Evolutionary conservation across 192 early-diverging fungal species (phyloP).

Genomic region (Coemansia pectinata): DNA sequence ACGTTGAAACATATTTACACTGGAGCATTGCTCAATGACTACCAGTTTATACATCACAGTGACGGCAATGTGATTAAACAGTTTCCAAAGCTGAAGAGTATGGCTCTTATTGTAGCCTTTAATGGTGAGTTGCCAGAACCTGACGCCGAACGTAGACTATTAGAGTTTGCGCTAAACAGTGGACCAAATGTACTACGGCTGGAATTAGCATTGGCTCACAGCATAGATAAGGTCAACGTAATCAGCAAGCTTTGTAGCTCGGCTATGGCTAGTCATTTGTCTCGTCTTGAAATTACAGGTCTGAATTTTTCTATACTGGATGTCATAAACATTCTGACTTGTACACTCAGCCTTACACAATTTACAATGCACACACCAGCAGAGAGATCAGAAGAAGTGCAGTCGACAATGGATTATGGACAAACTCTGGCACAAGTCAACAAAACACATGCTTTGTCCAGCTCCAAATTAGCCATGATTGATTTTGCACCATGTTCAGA

Average conservation of each 20-base stretch:
- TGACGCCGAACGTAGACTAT: not conserved
- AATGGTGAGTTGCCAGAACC: not conserved
- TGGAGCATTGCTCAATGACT: not conserved
- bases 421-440: not conserved
- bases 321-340: not conserved
- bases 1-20: not conserved
- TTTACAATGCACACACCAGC: not conserved
- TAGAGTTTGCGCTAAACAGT: not conserved
- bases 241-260: not conserved
- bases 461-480: not conserved
- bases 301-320: not conserved
- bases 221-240: not conserved
- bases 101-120: not conserved
- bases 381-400: not conserved
- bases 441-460: not conserved
- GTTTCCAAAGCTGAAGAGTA: not conserved
- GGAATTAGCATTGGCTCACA: not conserved
- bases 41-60: not conserved
- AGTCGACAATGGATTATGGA: not conserved
- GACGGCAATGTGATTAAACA: not conserved
- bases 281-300: not conserved
- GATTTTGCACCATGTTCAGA: not conserved
- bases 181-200: not conserved
- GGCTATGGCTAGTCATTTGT: not conserved
- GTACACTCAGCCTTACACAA: not conserved